These are phyloP conservation scores for Phialophora macrospora DNA, from an alignment of 2,329 filamentous ascomycete species.

Conservation along the genomic window DNA sequence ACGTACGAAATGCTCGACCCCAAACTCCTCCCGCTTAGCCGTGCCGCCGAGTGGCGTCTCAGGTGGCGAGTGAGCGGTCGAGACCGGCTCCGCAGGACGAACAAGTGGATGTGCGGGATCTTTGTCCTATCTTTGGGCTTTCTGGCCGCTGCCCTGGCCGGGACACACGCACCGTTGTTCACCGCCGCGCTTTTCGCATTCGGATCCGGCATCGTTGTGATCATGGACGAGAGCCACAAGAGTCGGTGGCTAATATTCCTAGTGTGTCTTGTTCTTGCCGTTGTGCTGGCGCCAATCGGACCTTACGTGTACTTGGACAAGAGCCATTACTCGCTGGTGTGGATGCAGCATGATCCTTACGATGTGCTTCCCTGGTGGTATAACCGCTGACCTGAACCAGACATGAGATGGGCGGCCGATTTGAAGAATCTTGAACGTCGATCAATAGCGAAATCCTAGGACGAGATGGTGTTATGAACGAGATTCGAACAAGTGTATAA, in stretches of 20 bases:
- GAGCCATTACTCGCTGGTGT: conserved; percentile 15
- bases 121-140: conserved; percentile 20
- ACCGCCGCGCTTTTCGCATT: conserved; percentile 5
- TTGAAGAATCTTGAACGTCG: neutral
- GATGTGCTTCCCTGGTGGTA: conserved; percentile 4
- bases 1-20: conserved; percentile 21
- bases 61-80: conserved; percentile 1
- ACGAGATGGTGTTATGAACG: neutral
- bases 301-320: conserved; percentile 22
- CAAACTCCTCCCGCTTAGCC: conserved; percentile 15
- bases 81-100: conserved; percentile 1
- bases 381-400: neutral
- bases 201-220: conserved; percentile 5
- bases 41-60: conserved; percentile 5
- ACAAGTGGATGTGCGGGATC: conserved; percentile 7
- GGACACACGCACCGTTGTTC: conserved; percentile 14
- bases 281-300: conserved; percentile 9
- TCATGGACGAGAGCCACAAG: conserved; percentile 7
- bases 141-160: conserved; percentile 13
- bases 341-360: conserved; percentile 14
- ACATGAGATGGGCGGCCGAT: neutral
- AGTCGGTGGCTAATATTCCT: conserved; percentile 23
- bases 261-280: conserved; percentile 5
- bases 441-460: neutral
- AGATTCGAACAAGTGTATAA: too few relatives aligned